Evolutionary conservation across 2,329 filamentous ascomycete genomes (phyloP), one percentile per base, ranked within the genome.

Genomic region (Orbilia ellipsospora): DNA sequence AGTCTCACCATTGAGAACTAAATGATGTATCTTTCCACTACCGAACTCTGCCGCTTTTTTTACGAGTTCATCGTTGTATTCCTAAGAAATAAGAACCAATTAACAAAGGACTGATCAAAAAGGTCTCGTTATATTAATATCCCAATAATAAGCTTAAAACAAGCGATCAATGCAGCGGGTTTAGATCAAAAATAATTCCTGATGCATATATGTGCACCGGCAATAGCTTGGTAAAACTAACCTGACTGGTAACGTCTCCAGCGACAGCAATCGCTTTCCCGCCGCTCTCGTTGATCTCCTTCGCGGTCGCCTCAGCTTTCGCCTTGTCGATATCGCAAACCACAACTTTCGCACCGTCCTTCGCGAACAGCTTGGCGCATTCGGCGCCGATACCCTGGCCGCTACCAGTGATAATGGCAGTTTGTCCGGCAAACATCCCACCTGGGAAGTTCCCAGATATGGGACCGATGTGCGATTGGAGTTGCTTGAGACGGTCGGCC

Each of bases 351-450:
- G 93, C 92, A 23, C 93, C 93, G 83, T 97, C 92, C 74, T 93
- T 94, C 12, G 92, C 92, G 80, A 96, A 96, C 2, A 96, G 84
- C 8, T 89, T 86, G 6, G 93, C 93, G 36, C 90, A 87, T 83
- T 96, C 93, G 28, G 92, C 93, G 23, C 93, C 93, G 81, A 96
- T 96, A 73, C 93, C 93, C 82, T 96, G 92, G 7, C 92, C 92
- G 16, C 90, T 89, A 52, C 93, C 92, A 1, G 93, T 97, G 81
- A 96, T 90, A 82, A 97, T 96, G 80, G 93, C 93, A 15, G 91
- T 88, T 82, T 96, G 92, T 62, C 90, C 91, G 31, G 87, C 87
- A 65, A 96, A 88, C 82, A 96, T 85, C 72, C 93, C 93, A 80
- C 88, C 87, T 44, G 93, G 92, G 84, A 90, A 94, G 84, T 93